Conservation (phyloP, 306 rosid genomes). For the Pueraria montana region DNA sequence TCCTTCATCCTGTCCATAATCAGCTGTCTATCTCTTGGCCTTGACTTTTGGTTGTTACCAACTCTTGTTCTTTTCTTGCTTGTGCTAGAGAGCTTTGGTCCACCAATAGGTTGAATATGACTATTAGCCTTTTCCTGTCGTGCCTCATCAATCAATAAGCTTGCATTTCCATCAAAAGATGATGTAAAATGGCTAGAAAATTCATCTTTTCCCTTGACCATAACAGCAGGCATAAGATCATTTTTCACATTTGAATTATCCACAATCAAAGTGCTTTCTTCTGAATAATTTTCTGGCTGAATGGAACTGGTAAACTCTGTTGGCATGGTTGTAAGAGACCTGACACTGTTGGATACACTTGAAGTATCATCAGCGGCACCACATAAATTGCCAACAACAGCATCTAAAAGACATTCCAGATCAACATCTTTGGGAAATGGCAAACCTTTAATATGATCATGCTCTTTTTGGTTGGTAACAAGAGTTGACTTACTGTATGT, state of each 20-base stretch:
- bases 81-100: slow-evolving; percentile 51
- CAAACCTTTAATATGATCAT: slow-evolving; percentile 44
- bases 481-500: slow-evolving; percentile 54
- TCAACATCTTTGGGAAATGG: slow-evolving; percentile 45
- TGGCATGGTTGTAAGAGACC: slow-evolving; percentile 46
- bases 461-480: slow-evolving; percentile 47
- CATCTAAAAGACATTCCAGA: slow-evolving; percentile 59
- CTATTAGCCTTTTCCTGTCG: slow-evolving; percentile 42
- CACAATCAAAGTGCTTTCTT: slow-evolving; percentile 44
- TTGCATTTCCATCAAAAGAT: slow-evolving; percentile 56
- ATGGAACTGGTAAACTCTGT: slow-evolving; percentile 46
- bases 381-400: slow-evolving; percentile 52
- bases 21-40: slow-evolving; percentile 94
- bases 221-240: slow-evolving; percentile 46
- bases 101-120: slow-evolving; percentile 45
- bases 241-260: slow-evolving; percentile 46
- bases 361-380: slow-evolving; percentile 60
- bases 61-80: slow-evolving; percentile 56
- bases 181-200: slow-evolving; percentile 43
- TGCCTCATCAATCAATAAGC: slow-evolving; percentile 50
- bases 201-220: slow-evolving; percentile 41
- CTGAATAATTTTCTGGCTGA: slow-evolving; percentile 55
- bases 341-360: slow-evolving; percentile 50
- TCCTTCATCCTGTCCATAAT: slow-evolving; percentile 94
- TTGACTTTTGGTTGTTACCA: slow-evolving; percentile 58